Conservation (phyloP, 2,329 filamentous ascomycete genomes). For the Bipolaris bicolor region DNA sequence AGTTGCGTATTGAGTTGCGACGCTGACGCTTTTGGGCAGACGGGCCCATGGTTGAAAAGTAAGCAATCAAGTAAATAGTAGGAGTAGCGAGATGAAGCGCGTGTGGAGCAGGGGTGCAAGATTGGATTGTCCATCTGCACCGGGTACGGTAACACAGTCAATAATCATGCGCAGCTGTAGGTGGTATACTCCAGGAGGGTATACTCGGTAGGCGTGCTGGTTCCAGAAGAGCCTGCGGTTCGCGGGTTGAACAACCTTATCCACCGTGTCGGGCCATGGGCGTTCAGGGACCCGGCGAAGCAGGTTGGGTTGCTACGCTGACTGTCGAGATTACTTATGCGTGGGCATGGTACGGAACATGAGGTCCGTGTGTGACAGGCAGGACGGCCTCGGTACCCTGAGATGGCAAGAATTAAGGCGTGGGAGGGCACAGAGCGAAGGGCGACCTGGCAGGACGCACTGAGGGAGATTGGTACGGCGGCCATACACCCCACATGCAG, state of each 20-base stretch:
- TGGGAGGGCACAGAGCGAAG: conserved; percentile 12
- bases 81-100: conserved; percentile 8
- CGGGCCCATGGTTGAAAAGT: conserved; percentile 7
- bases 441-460: conserved; percentile 1
- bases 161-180: conserved; percentile 35
- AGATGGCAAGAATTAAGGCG: conserved; percentile 13
- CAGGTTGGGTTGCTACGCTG: conserved; percentile 22
- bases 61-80: too few relatives aligned
- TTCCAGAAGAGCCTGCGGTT: conserved; percentile 31
- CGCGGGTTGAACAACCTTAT: conserved; percentile 44
- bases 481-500: conserved; percentile 11
- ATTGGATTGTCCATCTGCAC: conserved; percentile 28
- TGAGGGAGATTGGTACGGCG: conserved; percentile 18
- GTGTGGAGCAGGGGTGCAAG: conserved; percentile 31
- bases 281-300: conserved; percentile 39
- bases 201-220: conserved; percentile 16
- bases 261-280: conserved; percentile 40
- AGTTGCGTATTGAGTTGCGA: too few relatives aligned
- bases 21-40: not conserved
- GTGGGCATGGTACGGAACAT: conserved; percentile 28
- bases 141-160: conserved; percentile 35
- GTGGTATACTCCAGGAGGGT: conserved; percentile 18
- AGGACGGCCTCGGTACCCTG: conserved; percentile 24
- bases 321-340: conserved; percentile 23
- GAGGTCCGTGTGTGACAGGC: conserved; percentile 35